Percentiles rank a stretch among this genome's conserved stretches.
Evolutionary conservation across 306 rosid species (phyloP).

Genomic region (Cicer bijugum): DNA sequence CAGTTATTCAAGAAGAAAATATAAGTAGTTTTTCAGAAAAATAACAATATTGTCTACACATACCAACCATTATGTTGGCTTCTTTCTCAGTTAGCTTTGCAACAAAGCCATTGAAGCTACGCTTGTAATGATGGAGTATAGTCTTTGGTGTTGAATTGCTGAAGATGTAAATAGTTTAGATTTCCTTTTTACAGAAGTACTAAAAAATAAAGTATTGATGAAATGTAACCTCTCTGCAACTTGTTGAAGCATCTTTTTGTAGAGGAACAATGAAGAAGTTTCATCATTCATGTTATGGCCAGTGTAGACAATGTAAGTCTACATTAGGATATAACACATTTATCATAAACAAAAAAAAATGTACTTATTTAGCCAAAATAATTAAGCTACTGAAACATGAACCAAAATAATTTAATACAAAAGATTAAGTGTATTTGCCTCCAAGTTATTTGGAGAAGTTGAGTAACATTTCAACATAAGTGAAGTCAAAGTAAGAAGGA

Average conservation of each 20-base stretch:
- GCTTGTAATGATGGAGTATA: conserved; percentile 47
- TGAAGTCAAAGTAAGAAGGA: neutral
- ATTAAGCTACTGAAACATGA: no score
- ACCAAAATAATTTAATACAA: no score
- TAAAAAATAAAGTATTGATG: no score
- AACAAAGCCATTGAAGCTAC: conserved; percentile 57
- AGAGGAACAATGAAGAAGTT: conserved; percentile 34
- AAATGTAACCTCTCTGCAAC: conserved; percentile 46
- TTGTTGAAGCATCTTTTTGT: conserved; percentile 46
- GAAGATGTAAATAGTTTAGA: neutral
- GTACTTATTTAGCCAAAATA: neutral
- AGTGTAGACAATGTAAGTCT: conserved; percentile 59
- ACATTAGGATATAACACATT: neutral
- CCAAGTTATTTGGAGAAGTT: no score
- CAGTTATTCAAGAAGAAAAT: no score
- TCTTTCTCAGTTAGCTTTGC: conserved; percentile 49
- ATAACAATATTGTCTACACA: neutral
- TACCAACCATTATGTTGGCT: conserved; percentile 48
- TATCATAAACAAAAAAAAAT: no score
- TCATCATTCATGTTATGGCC: conserved; percentile 42
- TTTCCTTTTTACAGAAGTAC: no score
- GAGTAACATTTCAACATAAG: conserved; percentile 16
- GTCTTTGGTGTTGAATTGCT: conserved; percentile 39
- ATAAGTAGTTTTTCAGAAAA: no score
- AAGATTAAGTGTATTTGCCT: neutral